Evolutionary conservation across 2,329 filamentous ascomycete genomes (phyloP).

Genomic region (Stemphylium lycopersici): DNA sequence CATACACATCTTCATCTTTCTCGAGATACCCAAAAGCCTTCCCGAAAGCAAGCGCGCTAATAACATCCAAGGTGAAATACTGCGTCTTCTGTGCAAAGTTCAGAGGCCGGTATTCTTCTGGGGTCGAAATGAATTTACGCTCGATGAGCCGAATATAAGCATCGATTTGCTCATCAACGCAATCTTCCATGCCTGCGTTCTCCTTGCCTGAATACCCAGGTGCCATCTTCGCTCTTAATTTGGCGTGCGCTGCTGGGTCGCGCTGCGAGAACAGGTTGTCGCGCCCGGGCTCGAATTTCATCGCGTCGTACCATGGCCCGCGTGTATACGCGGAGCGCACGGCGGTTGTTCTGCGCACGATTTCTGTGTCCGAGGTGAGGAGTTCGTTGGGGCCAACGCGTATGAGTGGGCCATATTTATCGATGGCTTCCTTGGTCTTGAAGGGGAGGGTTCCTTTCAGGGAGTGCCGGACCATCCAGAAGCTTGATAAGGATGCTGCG

Average conservation of each 20-base stretch:
- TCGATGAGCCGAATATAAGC: slow-evolving; percentile 56
- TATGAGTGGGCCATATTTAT: neutral
- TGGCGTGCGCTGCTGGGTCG: slow-evolving; percentile 53
- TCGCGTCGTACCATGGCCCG: slow-evolving; percentile 43
- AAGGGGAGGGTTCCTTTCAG: neutral
- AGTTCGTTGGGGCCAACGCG: slow-evolving; percentile 26
- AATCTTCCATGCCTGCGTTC: slow-evolving; percentile 56
- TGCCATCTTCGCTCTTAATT: slow-evolving; percentile 53
- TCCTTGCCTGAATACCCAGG: slow-evolving; percentile 56
- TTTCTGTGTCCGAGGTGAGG: slow-evolving; percentile 55
- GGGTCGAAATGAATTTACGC: slow-evolving; percentile 48
- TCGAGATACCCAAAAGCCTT: slow-evolving; percentile 57
- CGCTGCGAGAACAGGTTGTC: slow-evolving; percentile 60
- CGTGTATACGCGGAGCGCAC: slow-evolving; percentile 46
- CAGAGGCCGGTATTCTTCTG: slow-evolving; percentile 39
- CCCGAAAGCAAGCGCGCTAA: slow-evolving; percentile 60
- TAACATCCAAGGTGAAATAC: slow-evolving; percentile 62
- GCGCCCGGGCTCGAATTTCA: slow-evolving; percentile 57
- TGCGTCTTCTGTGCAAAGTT: slow-evolving; percentile 56
- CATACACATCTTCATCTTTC: slow-evolving; percentile 55
- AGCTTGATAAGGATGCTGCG: slow-evolving; percentile 24
- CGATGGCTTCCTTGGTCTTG: neutral
- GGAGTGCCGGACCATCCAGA: slow-evolving; percentile 23
- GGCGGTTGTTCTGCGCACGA: slow-evolving; percentile 54
- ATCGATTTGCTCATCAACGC: slow-evolving; percentile 55